These are phyloP conservation scores for Zea mays DNA, from an alignment of 176 grass and related monocot genomes.

Conservation along the genomic window DNA sequence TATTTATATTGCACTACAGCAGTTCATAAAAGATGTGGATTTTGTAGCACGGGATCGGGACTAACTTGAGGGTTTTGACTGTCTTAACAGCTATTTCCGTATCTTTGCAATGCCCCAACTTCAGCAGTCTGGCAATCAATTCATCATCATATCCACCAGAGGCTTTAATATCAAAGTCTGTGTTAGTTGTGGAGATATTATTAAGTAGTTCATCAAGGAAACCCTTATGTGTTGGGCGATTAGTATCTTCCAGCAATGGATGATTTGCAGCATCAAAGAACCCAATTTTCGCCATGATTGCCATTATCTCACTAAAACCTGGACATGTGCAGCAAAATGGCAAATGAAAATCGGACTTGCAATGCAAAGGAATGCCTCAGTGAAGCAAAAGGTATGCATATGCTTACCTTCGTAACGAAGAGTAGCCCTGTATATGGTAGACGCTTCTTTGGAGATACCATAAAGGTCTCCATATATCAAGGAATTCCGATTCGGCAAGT, in stretches of 20 bases:
- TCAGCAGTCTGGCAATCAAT: too few relatives aligned
- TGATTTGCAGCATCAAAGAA: slow-evolving; percentile 61
- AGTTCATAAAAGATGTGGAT: too few relatives aligned
- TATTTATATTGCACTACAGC: too few relatives aligned
- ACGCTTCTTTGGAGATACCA: slow-evolving; percentile 80
- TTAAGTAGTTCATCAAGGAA: slow-evolving; percentile 43
- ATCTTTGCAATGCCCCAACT: too few relatives aligned
- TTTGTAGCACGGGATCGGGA: too few relatives aligned
- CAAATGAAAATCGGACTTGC: slow-evolving; percentile 8
- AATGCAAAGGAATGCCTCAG: too few relatives aligned
- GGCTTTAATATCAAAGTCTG: too few relatives aligned
- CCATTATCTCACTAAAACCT: slow-evolving; percentile 96
- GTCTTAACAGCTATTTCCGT: too few relatives aligned
- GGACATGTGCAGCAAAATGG: slow-evolving; percentile 26
- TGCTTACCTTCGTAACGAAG: slow-evolving; percentile 83
- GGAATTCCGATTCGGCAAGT: slow-evolving; percentile 85
- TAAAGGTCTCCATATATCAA: slow-evolving; percentile 88
- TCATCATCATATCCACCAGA: too few relatives aligned
- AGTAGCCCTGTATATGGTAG: slow-evolving; percentile 82
- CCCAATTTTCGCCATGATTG: slow-evolving; percentile 57
- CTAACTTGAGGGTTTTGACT: too few relatives aligned
- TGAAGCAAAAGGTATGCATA: slow-evolving; percentile 2
- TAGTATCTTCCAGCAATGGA: slow-evolving; percentile 52
- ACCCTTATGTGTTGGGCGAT: slow-evolving; percentile 45
- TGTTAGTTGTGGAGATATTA: too few relatives aligned